Percentiles rank a stretch among this genome's conserved stretches.
These are phyloP conservation scores for Cylindrotheca fusiformis DNA, from an alignment of 108 stramenopile genomes.

Conservation along the genomic window DNA sequence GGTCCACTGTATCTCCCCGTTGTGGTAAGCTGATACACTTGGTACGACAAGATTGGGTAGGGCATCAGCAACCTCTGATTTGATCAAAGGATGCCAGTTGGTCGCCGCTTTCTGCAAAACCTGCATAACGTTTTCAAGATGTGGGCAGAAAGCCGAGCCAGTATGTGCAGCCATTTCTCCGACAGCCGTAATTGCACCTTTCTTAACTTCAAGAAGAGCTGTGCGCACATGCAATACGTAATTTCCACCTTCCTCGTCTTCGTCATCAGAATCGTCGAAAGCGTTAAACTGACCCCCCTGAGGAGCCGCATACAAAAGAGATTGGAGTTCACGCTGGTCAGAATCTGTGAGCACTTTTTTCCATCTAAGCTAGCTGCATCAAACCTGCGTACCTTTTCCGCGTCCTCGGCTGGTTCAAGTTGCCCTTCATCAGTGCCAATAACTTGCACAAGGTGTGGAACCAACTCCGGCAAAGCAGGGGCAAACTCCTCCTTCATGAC, in stretches of 20 bases:
- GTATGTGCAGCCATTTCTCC: slow-evolving; percentile 94
- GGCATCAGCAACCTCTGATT: slow-evolving; percentile 77
- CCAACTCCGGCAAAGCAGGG: slow-evolving; percentile 83
- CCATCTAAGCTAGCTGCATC: neutral
- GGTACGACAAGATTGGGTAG: slow-evolving; percentile 75
- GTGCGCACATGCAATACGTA: slow-evolving; percentile 88
- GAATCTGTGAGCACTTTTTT: slow-evolving; percentile 9
- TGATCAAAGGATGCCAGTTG: slow-evolving; percentile 93
- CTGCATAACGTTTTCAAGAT: slow-evolving; percentile 77
- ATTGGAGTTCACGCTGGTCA: slow-evolving; percentile 57
- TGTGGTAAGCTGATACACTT: slow-evolving; percentile 71
- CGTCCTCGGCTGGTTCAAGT: slow-evolving; percentile 65
- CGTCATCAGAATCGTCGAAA: slow-evolving; percentile 90
- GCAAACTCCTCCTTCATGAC: slow-evolving; percentile 96
- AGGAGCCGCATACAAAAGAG: slow-evolving; percentile 28
- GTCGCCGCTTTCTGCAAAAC: slow-evolving; percentile 71
- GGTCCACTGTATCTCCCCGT: slow-evolving; percentile 80
- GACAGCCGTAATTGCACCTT: slow-evolving; percentile 94
- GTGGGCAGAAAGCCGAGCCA: slow-evolving; percentile 81
- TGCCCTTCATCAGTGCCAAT: slow-evolving; percentile 82
- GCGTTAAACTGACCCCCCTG: slow-evolving; percentile 66
- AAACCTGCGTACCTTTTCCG: slow-evolving; percentile 46
- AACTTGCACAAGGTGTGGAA: slow-evolving; percentile 89
- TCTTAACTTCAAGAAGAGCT: slow-evolving; percentile 93
- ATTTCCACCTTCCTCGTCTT: slow-evolving; percentile 76